Conservation (phyloP, 83 land plant species). For the Picea abies region DNA sequence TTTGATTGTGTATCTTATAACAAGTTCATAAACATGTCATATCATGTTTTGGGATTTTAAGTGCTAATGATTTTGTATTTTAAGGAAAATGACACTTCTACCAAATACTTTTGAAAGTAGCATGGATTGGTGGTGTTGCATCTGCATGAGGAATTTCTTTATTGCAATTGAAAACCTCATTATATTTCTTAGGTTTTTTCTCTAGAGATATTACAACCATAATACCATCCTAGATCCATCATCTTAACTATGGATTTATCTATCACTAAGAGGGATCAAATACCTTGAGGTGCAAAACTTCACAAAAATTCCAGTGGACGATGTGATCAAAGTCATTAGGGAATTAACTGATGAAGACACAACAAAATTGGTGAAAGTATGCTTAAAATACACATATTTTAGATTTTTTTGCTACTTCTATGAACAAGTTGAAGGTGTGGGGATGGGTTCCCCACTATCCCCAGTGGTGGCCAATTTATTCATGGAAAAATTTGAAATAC, state of each 20-base stretch:
- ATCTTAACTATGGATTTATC: too few relatives aligned
- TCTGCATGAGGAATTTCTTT: too few relatives aligned
- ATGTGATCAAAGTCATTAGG: not conserved
- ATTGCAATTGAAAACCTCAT: too few relatives aligned
- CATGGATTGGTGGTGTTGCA: too few relatives aligned
- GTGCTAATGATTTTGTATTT: slow-evolving; percentile 9
- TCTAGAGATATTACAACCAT: too few relatives aligned
- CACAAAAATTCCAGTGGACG: not conserved
- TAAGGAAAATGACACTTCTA: slow-evolving; percentile 77
- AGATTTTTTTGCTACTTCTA: not conserved
- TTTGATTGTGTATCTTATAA: not conserved
- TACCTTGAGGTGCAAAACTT: too few relatives aligned
- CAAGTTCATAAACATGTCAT: not conserved
- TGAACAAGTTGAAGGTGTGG: not conserved
- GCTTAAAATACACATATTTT: not conserved
- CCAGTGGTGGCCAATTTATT: not conserved
- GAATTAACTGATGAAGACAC: not conserved
- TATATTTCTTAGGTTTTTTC: too few relatives aligned
- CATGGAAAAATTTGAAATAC: not conserved
- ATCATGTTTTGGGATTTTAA: not conserved
- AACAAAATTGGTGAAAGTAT: not conserved
- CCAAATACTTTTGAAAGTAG: slow-evolving; percentile 57
- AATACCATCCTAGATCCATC: too few relatives aligned
- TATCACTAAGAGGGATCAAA: too few relatives aligned
- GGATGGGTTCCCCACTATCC: not conserved